phyloP scores from a whole-genome alignment of 2,329 filamentous ascomycete species.

The Penicillium griseofulvum region DNA sequence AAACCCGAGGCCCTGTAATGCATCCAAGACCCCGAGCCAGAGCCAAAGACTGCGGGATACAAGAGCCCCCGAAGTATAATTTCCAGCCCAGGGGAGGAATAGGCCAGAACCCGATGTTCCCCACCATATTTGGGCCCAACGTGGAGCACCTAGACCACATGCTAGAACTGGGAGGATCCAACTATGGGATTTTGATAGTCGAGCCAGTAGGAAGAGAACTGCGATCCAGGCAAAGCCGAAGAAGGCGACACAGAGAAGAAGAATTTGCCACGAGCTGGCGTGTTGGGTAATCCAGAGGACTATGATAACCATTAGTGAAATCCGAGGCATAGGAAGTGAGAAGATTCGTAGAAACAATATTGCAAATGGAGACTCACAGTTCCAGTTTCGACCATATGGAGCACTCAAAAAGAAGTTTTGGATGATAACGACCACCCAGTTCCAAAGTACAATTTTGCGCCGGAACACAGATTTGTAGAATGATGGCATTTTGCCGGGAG shows the following conservation, averaged over 20 bases:
- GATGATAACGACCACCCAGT: slow-evolving; percentile 61
- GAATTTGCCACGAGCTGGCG: slow-evolving; percentile 56
- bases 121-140: slow-evolving; percentile 69
- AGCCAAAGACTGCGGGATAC: slow-evolving; percentile 61
- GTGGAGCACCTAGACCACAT: slow-evolving; percentile 62
- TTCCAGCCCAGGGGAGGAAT: slow-evolving; percentile 63
- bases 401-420: slow-evolving; percentile 68
- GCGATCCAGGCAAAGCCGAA: slow-evolving; percentile 57
- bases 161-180: slow-evolving; percentile 68
- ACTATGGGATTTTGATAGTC: slow-evolving; percentile 59
- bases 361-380: slow-evolving; percentile 40
- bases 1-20: slow-evolving; percentile 64
- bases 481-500: slow-evolving; percentile 61
- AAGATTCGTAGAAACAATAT: too few relatives aligned
- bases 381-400: slow-evolving; percentile 66
- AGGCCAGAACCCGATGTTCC: slow-evolving; percentile 58
- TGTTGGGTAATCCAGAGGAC: slow-evolving; percentile 59
- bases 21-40: slow-evolving; percentile 65
- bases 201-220: slow-evolving; percentile 48
- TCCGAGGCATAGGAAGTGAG: neutral
- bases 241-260: slow-evolving; percentile 50
- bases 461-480: slow-evolving; percentile 63
- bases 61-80: slow-evolving; percentile 54
- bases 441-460: slow-evolving; percentile 66
- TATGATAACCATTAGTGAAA: slow-evolving; percentile 8